phyloP scores from a whole-genome alignment of 139 green algal genomes.

The Haematococcus lacustris region DNA sequence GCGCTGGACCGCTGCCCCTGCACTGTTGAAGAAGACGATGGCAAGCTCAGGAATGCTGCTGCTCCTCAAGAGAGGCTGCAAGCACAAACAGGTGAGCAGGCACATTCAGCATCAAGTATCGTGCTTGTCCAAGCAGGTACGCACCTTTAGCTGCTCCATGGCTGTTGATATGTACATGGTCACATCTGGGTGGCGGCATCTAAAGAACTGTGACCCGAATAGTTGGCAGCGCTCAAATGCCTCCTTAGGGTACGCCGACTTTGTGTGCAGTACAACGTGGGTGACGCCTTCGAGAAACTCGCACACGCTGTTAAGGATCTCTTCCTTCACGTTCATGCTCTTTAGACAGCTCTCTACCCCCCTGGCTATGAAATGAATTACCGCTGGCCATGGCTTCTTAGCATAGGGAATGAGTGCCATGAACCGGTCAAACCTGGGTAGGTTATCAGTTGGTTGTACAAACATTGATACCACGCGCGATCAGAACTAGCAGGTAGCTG shows the following conservation, averaged over 20 bases:
- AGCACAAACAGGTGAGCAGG: not conserved
- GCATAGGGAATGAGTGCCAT: not conserved
- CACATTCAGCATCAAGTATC: not conserved
- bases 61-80: constrained; percentile 26
- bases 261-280: not conserved
- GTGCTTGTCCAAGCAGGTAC: not conserved
- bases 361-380: not conserved
- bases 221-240: not conserved
- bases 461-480: not conserved
- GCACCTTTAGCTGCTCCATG: not conserved
- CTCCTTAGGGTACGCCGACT: not conserved
- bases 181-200: not conserved
- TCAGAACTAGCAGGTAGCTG: not conserved
- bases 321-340: not conserved
- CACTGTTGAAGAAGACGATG: constrained; percentile 21
- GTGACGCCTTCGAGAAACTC: not conserved
- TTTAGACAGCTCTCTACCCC: not conserved
- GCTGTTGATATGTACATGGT: not conserved
- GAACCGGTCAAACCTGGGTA: not conserved
- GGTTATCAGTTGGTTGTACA: not conserved
- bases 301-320: not conserved
- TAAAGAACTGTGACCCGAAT: not conserved
- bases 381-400: not conserved
- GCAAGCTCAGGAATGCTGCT: constrained; percentile 54
- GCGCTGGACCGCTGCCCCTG: constrained; percentile 15